Evolutionary conservation across 345 rosid genomes (phyloP).

Genomic region (Camelina sativa): DNA sequence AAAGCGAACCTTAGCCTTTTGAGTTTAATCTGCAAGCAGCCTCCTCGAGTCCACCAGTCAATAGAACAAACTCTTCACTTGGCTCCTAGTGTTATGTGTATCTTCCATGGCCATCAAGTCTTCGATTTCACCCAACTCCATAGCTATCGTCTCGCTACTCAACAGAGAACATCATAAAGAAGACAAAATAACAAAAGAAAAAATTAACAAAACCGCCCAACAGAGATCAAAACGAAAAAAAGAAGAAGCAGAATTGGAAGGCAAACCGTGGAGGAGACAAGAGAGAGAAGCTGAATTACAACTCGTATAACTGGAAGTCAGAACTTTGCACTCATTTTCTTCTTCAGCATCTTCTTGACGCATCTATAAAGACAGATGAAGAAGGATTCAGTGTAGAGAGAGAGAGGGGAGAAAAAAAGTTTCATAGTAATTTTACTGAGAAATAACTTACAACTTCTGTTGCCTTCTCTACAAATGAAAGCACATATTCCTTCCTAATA

Average conservation of each 20-base stretch:
- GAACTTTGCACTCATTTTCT: constrained; percentile 94
- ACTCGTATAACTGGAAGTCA: constrained; percentile 52
- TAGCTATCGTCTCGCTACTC: constrained; percentile 52
- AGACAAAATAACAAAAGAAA: no score
- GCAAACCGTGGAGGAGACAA: no score
- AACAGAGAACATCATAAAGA: constrained; percentile 21
- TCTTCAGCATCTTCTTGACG: constrained; percentile 97
- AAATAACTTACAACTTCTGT: constrained; percentile 85
- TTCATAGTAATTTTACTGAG: background rate
- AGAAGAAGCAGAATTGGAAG: no score
- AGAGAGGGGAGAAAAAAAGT: no score
- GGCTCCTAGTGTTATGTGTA: constrained; percentile 39
- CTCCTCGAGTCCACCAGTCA: constrained; percentile 82
- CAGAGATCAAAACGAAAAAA: no score
- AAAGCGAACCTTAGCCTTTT: constrained; percentile 72
- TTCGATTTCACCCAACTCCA: constrained; percentile 69
- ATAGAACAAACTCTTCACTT: constrained; percentile 80
- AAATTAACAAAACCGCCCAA: no score
- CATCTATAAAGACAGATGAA: constrained; percentile 59
- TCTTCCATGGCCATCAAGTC: constrained; percentile 48
- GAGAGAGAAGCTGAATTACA: no score
- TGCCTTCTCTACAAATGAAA: constrained; percentile 97
- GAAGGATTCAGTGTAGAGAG: background rate
- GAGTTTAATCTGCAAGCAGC: constrained; percentile 93
- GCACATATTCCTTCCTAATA: constrained; percentile 98